These are phyloP conservation scores for Geranium brycei DNA, from an alignment of 345 rosid genomes.

Conservation along the genomic window DNA sequence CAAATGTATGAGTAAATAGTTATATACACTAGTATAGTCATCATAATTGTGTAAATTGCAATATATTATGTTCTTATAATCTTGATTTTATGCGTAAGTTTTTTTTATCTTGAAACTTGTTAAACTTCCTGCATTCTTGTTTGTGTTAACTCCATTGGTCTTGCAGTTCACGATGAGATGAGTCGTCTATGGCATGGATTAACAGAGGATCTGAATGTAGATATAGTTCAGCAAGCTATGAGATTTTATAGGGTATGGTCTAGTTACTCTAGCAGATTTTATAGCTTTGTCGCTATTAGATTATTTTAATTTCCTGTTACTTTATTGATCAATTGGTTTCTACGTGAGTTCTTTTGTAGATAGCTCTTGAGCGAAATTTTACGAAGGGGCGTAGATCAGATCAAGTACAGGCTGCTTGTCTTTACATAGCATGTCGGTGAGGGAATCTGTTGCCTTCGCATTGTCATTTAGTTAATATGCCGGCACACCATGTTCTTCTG, in stretches of 20 bases:
- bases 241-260: conserved; percentile 48
- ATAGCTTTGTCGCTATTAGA: conserved; percentile 6
- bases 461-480: background rate
- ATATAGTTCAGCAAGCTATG: conserved; percentile 38
- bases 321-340: conserved; percentile 1
- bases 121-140: background rate
- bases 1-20: no score
- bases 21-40: no score
- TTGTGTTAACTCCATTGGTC: conserved; percentile 4
- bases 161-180: conserved; percentile 55
- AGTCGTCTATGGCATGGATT: conserved; percentile 37
- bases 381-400: conserved; percentile 80
- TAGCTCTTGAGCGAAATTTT: conserved; percentile 65
- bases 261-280: background rate
- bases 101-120: no score
- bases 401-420: conserved; percentile 72
- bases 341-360: conserved; percentile 26
- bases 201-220: conserved; percentile 51
- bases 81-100: no score
- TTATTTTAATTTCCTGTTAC: conserved; percentile 1
- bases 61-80: no score
- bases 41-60: no score
- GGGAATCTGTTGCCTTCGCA: conserved; percentile 2
- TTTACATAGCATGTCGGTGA: conserved; percentile 89
- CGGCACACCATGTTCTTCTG: background rate